A percentile compares a stretch with the other conserved stretches of the same genome.
These are phyloP conservation scores for Jaapia argillacea DNA, from an alignment of 768 basidiomycete genomes.

Conservation along the genomic window DNA sequence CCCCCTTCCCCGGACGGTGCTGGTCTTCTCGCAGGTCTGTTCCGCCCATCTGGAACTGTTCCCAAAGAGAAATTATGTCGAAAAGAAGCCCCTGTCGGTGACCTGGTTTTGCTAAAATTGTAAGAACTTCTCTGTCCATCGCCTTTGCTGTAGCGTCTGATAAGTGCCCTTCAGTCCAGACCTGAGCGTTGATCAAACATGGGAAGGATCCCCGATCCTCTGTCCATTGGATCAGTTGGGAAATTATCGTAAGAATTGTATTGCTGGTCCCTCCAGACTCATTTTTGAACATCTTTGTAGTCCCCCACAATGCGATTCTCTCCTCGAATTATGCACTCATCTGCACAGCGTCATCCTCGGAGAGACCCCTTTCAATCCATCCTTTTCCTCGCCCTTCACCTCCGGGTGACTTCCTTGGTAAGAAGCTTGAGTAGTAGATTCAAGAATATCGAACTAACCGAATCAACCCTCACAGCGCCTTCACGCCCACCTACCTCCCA, in stretches of 20 bases:
- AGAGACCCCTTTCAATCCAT: conserved; percentile 11
- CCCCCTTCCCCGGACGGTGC: conserved; percentile 15
- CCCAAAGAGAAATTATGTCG: conserved; percentile 19
- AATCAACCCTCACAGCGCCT: conserved; percentile 28
- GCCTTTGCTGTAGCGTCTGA: not conserved
- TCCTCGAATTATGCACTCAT: conserved; percentile 55
- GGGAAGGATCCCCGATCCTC: conserved; percentile 38
- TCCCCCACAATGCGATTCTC: conserved; percentile 40
- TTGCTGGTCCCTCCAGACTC: not conserved
- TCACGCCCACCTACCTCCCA: conserved; percentile 39
- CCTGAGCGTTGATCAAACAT: conserved; percentile 38
- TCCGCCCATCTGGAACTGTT: conserved; percentile 35
- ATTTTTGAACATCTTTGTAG: conserved; percentile 23
- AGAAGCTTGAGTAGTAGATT: no score
- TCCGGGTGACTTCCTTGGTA: no score
- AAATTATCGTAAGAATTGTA: conserved; percentile 23
- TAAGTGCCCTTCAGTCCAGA: conserved; percentile 34
- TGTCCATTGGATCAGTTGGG: conserved; percentile 31
- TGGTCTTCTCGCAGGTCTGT: conserved; percentile 33
- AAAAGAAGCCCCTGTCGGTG: conserved; percentile 37
- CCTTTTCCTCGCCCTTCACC: conserved; percentile 7
- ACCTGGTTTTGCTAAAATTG: conserved; percentile 42
- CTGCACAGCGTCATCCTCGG: conserved; percentile 39
- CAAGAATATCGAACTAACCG: not conserved
- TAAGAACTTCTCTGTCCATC: conserved; percentile 23